Base-by-base conservation (phyloP, 2,329 filamentous ascomycete genomes). In the Phaeosphaeriaceae sp. region DNA sequence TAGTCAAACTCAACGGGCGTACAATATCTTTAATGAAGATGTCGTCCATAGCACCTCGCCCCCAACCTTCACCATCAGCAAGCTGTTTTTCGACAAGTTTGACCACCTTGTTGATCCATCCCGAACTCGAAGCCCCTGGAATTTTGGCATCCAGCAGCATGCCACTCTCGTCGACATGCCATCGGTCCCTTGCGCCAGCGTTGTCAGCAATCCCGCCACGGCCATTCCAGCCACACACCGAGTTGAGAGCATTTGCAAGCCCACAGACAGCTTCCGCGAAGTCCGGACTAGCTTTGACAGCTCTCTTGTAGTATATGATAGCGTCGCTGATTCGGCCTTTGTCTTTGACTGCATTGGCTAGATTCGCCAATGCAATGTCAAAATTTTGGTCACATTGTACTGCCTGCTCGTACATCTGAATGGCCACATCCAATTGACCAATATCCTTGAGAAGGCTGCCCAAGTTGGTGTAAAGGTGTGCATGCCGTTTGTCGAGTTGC, bases 251-350 rank as follows among this genome's bases (percentile, higher is more conserved):
- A 57, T 96, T 98, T 1, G 93, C 93, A 52, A 99, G 84, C 7
- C 95, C 95, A 76, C 95, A 99, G 0, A 99, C 94, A 7, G 95
- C 95, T 79, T 99, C 95, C 1, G 95, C 92, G 79, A 99, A 99
- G 33, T 96, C 91, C 0, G 95, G 94, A 67, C 95, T 99, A n/a
- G 93, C 88, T 33, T 86, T 85, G 10, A 99, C 94, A 41, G 95
- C 95, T 63, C 93, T 88, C 70, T 88, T 91, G 80, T 99, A 99
- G 76, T 96, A 98, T 24, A 82, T 81, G 58, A 99, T 98, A 1
- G 95, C 95, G 74, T 99, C 95, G 56, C 88, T 91, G 65, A 98
- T 92, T 45, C 91, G 88, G 2, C 95, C 95, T 67, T 96, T 92
- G 75, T 99, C 95, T 77, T 99, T 99, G 65, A 99, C 93, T 9